A percentile compares a stretch with the other conserved stretches of the same genome.
phyloP scores from a whole-genome alignment of 352 stramenopile genomes.

The Phytophthora podocarpi region DNA sequence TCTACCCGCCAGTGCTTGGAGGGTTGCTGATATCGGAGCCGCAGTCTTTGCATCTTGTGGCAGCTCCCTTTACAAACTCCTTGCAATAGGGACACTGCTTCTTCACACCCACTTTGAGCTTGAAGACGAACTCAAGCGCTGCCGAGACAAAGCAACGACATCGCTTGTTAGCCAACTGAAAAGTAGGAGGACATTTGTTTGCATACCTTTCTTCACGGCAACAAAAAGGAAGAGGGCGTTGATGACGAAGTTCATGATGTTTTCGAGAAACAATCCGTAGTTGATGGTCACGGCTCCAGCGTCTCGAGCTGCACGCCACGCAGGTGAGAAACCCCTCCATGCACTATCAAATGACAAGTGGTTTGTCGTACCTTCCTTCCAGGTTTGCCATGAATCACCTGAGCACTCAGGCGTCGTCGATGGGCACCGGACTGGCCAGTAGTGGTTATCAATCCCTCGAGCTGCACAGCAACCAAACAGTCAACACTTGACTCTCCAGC shows the following conservation, averaged over 20 bases:
- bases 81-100: conserved; percentile 73
- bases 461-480: conserved; percentile 26
- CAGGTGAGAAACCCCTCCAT: neutral
- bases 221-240: conserved; percentile 77
- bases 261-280: conserved; percentile 70
- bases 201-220: conserved; percentile 69
- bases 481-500: too few relatives aligned
- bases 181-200: too few relatives aligned
- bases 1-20: too few relatives aligned
- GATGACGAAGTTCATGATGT: conserved; percentile 78
- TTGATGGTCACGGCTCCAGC: conserved; percentile 70
- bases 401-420: conserved; percentile 38
- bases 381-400: conserved; percentile 61
- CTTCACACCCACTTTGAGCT: conserved; percentile 65
- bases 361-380: conserved; percentile 51
- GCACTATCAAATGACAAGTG: neutral
- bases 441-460: conserved; percentile 68
- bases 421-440: conserved; percentile 58
- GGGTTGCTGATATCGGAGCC: conserved; percentile 28
- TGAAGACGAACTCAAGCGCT: conserved; percentile 67
- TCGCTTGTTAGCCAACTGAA: neutral
- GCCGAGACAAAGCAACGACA: neutral
- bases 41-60: conserved; percentile 47
- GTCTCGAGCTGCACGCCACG: conserved; percentile 43
- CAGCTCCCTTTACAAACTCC: conserved; percentile 68